Conservation (phyloP, 148 eudicot genomes). For the Chenopodium album region DNA sequence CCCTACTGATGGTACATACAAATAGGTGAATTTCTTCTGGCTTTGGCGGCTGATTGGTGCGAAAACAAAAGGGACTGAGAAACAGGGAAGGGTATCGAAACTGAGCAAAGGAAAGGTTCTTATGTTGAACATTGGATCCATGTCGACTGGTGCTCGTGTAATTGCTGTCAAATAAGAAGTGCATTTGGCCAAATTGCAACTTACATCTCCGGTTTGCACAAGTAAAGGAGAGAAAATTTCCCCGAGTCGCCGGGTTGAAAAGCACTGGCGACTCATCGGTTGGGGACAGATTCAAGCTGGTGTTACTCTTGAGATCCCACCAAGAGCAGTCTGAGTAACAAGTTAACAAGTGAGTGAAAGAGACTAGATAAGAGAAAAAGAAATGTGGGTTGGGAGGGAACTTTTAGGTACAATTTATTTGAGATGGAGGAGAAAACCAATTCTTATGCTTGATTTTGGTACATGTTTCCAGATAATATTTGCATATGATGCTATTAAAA, state of each 20-base stretch:
- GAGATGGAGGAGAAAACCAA: conserved; percentile 59
- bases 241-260: conserved; percentile 84
- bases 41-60: conserved; percentile 85
- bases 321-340: conserved; percentile 63
- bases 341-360: neutral
- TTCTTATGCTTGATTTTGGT: conserved; percentile 21
- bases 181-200: conserved; percentile 75
- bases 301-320: conserved; percentile 74
- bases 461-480: conserved; percentile 20
- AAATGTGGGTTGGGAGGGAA: conserved; percentile 54
- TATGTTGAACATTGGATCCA: conserved; percentile 95
- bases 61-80: conserved; percentile 86
- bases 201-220: conserved; percentile 93
- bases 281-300: conserved; percentile 99
- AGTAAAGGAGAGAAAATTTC: conserved; percentile 90
- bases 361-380: neutral
- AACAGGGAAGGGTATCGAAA: conserved; percentile 92
- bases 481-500: neutral
- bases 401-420: conserved; percentile 51
- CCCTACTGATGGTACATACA: neutral
- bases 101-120: conserved; percentile 76
- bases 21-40: conserved; percentile 91
- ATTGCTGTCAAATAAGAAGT: conserved; percentile 67
- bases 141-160: conserved; percentile 95
- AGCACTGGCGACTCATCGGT: conserved; percentile 98